phyloP scores from a whole-genome alignment of 345 rosid species.

The Populus euphratica region DNA sequence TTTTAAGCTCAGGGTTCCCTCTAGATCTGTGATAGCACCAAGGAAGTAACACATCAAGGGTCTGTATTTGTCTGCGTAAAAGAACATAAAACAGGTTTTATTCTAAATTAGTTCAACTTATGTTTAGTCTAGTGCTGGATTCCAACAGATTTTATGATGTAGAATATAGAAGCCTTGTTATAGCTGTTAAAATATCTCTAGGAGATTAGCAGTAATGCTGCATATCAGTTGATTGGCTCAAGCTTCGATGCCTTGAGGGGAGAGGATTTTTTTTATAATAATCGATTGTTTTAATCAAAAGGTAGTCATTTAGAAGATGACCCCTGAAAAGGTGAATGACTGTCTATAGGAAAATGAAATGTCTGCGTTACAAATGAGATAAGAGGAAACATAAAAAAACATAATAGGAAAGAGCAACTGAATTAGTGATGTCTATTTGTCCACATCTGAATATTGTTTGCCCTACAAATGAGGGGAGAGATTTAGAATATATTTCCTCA shows the following conservation, averaged over 20 bases:
- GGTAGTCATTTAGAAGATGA: too few relatives aligned
- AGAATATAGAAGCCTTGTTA: not conserved
- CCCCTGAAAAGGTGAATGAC: too few relatives aligned
- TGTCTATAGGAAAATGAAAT: too few relatives aligned
- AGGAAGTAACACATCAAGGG: not conserved
- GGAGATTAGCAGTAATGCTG: not conserved
- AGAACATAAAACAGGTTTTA: not conserved
- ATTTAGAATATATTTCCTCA: not conserved
- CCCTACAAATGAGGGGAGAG: not conserved
- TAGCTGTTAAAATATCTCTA: not conserved
- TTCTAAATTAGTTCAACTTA: not conserved
- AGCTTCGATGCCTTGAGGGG: not conserved
- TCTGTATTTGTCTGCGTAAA: not conserved
- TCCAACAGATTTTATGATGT: not conserved
- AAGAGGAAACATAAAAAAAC: too few relatives aligned
- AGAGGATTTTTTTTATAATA: not conserved
- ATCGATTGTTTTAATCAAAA: too few relatives aligned
- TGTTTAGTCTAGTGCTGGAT: not conserved
- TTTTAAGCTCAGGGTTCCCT: too few relatives aligned
- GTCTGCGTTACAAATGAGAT: too few relatives aligned
- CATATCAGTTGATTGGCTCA: not conserved
- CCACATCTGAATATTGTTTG: not conserved
- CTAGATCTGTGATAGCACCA: not conserved
- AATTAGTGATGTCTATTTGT: too few relatives aligned
- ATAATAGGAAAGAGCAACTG: not conserved